Base-by-base conservation (phyloP, 345 rosid genomes). In the Erodium maritimum region DNA sequence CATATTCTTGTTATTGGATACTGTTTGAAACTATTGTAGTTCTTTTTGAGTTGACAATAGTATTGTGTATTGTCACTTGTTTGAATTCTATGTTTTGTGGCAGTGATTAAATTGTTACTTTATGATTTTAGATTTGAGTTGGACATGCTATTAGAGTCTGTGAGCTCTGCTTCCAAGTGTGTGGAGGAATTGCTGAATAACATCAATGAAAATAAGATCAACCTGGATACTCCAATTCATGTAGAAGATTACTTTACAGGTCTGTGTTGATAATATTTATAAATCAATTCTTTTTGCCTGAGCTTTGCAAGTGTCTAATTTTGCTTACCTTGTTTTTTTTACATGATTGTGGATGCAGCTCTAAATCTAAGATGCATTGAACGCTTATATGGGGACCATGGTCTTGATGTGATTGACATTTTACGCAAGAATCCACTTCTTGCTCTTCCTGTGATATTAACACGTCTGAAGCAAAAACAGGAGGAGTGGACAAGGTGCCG, bases 61-160 rank as follows among this genome's bases (percentile, higher is more conserved):
- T 10, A 42, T 42, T 42, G 48, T 9, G 2, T 42, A 42, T 12
- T 42, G 48, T 14, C 1, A 12, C 48, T 14, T 42, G 14, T 42
- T 17, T 50, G 29, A 12, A 68, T 10, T 14, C 11, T 3, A 19
- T 53, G 59, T 16, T 7, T 42, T 33, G 60, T 48, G 45, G 17
- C 48, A 42, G 12, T 42, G 37, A 29, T 29, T 13, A 42, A 42
- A 42, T 42, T 42, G 48, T 42, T 42, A 14, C 48, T 14, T 42
- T 13, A 42, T 14, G 33, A 42, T 60, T 67, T 22, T 74, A 93
- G 99, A 74, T 93, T 93, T 80, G 97, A 93, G 86, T 82, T 91
- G 75, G 98, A 88, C 75, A 91, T 91, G 96, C 63, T 91, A 79
- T 73, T 91, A 70, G 98, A 91, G 72, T 88, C 98, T 60, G 98